Percentiles rank a stretch among this genome's conserved stretches.
phyloP scores from a whole-genome alignment of 805 yeast genomes.

The Wickerhamiella galacta region DNA sequence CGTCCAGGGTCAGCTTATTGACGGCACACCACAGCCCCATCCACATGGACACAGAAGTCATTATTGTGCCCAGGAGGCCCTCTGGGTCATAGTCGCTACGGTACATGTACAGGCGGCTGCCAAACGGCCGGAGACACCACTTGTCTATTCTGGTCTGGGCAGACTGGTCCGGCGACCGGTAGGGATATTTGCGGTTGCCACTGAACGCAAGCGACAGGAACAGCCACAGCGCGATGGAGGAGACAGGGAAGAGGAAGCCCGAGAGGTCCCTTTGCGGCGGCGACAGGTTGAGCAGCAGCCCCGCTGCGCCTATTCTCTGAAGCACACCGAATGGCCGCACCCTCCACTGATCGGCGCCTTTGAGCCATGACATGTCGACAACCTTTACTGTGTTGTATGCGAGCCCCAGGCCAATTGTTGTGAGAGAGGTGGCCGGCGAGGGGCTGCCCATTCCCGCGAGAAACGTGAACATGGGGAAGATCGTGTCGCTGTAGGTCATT shows the following conservation, averaged over 20 bases:
- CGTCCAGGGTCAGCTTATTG: constrained; percentile 12
- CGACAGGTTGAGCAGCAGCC: constrained; percentile 11
- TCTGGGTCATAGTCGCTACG: constrained; percentile 23
- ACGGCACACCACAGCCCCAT: constrained; percentile 21
- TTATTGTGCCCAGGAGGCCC: constrained; percentile 23
- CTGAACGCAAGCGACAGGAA: constrained; percentile 16
- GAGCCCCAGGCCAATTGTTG: constrained; percentile 18
- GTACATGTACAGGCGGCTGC: constrained; percentile 9
- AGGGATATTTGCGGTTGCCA: constrained; percentile 17
- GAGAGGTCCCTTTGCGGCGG: constrained; percentile 5
- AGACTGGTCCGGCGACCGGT: constrained; percentile 14
- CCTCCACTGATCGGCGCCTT: constrained; percentile 2
- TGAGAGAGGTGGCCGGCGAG: constrained; percentile 9
- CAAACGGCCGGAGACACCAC: constrained; percentile 12
- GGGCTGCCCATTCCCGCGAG: constrained; percentile 17
- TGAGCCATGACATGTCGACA: constrained; percentile 3
- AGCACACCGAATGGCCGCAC: constrained; percentile 17
- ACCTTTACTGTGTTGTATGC: constrained; percentile 15
- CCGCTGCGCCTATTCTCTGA: constrained; percentile 18
- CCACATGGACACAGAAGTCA: constrained; percentile 24
- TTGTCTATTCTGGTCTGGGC: constrained; percentile 22
- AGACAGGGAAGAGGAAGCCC: constrained; percentile 12
- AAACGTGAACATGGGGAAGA: constrained; percentile 19
- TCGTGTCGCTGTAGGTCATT: constrained; percentile 18
- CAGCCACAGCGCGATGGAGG: constrained; percentile 18